Evolutionary conservation across 331 rosid genomes (phyloP).

Genomic region (Quercus lobata): DNA sequence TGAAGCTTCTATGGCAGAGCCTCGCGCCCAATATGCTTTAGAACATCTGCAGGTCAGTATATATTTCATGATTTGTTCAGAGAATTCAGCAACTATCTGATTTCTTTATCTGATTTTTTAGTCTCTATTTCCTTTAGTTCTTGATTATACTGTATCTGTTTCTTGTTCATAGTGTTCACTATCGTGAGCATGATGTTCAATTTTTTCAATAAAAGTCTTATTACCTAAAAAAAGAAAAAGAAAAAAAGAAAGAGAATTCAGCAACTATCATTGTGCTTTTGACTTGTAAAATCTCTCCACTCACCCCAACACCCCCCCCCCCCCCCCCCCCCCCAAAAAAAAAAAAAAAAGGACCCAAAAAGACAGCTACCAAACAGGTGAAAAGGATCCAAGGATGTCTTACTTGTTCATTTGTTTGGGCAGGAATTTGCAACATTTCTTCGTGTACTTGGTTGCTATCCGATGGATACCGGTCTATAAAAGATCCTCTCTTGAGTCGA

Average conservation of each 20-base stretch:
- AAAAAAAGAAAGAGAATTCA: background rate
- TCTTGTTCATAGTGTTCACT: too few species aligned
- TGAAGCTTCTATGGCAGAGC: conserved; percentile 96
- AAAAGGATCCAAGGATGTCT: background rate
- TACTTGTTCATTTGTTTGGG: background rate
- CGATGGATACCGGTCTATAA: conserved; percentile 36
- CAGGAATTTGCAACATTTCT: conserved; percentile 82
- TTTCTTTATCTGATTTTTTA: too few species aligned
- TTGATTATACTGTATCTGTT: too few species aligned
- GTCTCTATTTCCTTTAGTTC: too few species aligned
- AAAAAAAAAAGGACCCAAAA: too few species aligned
- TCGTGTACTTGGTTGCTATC: conserved; percentile 83
- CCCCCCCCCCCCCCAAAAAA: too few species aligned
- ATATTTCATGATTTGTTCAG: conserved; percentile 1
- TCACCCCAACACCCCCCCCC: too few species aligned
- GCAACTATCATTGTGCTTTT: background rate
- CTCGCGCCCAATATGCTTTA: conserved; percentile 79
- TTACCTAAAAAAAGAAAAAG: too few species aligned
- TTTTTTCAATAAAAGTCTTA: too few species aligned
- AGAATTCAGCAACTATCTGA: background rate
- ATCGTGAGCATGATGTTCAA: too few species aligned
- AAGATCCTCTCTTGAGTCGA: conserved; percentile 3
- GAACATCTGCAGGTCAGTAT: conserved; percentile 72
- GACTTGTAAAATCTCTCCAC: too few species aligned
- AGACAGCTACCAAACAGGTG: background rate